Percentiles rank a stretch among this genome's conserved stretches.
Evolutionary conservation across 2,329 filamentous ascomycete species (phyloP).

Genomic region (Scedosporium aurantiacum): DNA sequence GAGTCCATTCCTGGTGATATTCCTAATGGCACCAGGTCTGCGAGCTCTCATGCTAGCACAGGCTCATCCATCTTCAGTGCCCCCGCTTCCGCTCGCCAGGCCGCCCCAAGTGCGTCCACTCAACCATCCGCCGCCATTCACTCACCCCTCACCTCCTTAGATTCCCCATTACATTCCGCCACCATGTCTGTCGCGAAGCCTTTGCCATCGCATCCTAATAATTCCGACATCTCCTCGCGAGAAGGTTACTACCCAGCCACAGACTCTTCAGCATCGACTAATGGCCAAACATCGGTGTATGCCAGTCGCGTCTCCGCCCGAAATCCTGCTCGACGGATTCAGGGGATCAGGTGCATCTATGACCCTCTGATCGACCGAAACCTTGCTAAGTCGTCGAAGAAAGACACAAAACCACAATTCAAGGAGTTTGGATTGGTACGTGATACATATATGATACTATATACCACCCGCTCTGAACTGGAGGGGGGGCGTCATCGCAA

Average conservation of each 20-base stretch:
- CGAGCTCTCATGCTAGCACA: constrained; percentile 60
- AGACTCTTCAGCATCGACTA: background rate
- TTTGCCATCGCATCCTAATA: background rate
- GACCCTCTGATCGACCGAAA: constrained; percentile 46
- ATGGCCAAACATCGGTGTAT: constrained; percentile 18
- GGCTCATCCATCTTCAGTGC: constrained; percentile 61
- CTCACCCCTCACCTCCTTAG: constrained; percentile 40
- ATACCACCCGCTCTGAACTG: constrained; percentile 10
- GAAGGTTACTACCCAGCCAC: background rate
- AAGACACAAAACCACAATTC: constrained; percentile 48
- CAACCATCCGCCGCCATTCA: constrained; percentile 27
- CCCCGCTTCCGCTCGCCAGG: constrained; percentile 28
- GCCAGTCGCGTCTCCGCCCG: constrained; percentile 41
- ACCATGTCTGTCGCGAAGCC: background rate
- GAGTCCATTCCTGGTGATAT: constrained; percentile 53
- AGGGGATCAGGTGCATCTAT: constrained; percentile 49
- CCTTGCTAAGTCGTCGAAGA: constrained; percentile 39
- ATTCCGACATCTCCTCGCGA: background rate
- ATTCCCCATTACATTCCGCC: constrained; percentile 29
- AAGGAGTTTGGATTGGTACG: constrained; percentile 57
- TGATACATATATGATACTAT: constrained; percentile 30
- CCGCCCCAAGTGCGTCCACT: constrained; percentile 29
- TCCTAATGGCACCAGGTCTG: constrained; percentile 59
- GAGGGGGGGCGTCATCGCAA: constrained; percentile 51
- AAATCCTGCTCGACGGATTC: constrained; percentile 41